Evolutionary conservation across 257 asterid genomes (phyloP).

Genomic region (Lantana camara): DNA sequence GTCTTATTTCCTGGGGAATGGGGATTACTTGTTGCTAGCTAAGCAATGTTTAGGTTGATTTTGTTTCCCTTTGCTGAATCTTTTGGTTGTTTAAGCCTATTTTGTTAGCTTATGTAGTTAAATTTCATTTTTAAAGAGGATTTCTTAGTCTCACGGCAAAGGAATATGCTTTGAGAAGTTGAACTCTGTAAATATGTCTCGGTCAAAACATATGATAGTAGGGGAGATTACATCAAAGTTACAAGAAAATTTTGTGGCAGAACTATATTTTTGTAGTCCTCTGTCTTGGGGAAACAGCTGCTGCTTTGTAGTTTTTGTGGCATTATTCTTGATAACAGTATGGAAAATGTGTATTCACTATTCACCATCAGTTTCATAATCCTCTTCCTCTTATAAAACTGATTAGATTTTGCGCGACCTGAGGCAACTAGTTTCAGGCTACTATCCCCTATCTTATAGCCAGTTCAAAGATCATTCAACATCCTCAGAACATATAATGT

Average conservation of each 20-base stretch:
- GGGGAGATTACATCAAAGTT: not conserved
- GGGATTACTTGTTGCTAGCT: not conserved
- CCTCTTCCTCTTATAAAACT: not conserved
- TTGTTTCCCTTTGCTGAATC: conserved; percentile 3
- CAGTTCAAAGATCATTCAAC: conserved; percentile 7
- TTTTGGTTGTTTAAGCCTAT: not conserved
- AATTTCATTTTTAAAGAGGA: not conserved
- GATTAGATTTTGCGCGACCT: not conserved
- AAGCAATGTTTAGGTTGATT: conserved; percentile 20
- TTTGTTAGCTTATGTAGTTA: conserved; percentile 8
- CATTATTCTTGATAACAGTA: not conserved
- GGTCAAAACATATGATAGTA: conserved; percentile 2
- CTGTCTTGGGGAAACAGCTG: not conserved
- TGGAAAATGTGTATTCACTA: too few species aligned
- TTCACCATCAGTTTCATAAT: not conserved
- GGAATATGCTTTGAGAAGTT: conserved; percentile 6
- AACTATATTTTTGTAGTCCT: not conserved
- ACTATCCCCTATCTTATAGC: not conserved
- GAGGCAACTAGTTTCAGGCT: not conserved
- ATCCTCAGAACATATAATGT: conserved; percentile 4
- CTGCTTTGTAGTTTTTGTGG: not conserved
- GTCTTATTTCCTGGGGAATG: not conserved
- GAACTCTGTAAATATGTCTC: not conserved
- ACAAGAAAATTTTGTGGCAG: not conserved
- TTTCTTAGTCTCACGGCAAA: conserved; percentile 15